Evolutionary conservation across 2,329 filamentous ascomycete species (phyloP).

Genomic region (Chaetomium globosum): DNA sequence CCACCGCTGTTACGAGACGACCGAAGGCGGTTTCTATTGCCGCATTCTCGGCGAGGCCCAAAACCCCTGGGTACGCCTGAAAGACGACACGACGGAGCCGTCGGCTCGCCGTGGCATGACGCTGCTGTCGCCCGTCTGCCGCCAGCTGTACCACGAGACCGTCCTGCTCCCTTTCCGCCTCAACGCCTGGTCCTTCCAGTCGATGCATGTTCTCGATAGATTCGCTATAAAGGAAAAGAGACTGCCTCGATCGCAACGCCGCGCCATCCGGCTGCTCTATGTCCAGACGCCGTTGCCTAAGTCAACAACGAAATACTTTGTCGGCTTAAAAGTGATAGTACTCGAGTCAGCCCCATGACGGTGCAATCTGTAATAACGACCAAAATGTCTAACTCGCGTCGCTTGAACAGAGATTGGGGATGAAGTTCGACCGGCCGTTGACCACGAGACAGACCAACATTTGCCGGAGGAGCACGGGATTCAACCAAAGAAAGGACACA

Average conservation of each 20-base stretch:
- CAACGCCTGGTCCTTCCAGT: slow-evolving; percentile 44
- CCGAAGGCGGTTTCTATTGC: slow-evolving; percentile 40
- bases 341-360: slow-evolving; percentile 33
- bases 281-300: slow-evolving; percentile 37
- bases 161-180: slow-evolving; percentile 42
- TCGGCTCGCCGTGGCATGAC: slow-evolving; percentile 36
- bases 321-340: slow-evolving; percentile 39
- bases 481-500: background rate
- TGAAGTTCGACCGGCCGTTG: background rate
- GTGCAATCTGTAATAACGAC: slow-evolving; percentile 10
- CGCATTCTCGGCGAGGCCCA: slow-evolving; percentile 36
- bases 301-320: slow-evolving; percentile 39
- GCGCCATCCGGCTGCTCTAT: slow-evolving; percentile 41
- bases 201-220: slow-evolving; percentile 41
- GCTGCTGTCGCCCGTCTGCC: slow-evolving; percentile 42
- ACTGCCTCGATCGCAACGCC: slow-evolving; percentile 39
- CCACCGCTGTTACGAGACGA: slow-evolving; percentile 31
- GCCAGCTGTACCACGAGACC: slow-evolving; percentile 46
- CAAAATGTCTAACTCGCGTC: too few relatives aligned
- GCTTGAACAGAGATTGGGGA: background rate
- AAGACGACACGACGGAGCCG: background rate
- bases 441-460: too few relatives aligned
- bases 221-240: slow-evolving; percentile 41
- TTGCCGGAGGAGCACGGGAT: background rate
- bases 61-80: slow-evolving; percentile 39